Evolutionary conservation across 2,329 filamentous ascomycete species (phyloP), one percentile per base, ranked within the genome.

Genomic region (Pseudocercospora fijiensis): DNA sequence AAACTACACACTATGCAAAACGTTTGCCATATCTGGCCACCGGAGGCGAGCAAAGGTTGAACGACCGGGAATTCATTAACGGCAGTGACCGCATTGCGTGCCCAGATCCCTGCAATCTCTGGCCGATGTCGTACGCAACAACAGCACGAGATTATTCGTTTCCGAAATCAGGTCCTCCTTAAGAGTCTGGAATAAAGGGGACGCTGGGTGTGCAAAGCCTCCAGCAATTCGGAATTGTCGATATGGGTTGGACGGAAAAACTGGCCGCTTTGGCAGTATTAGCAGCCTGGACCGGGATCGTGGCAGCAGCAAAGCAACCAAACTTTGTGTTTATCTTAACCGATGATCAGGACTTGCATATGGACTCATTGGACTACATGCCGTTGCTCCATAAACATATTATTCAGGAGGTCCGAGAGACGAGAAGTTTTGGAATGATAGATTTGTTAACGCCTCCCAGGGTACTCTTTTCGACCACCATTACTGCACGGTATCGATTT

Each of bases 241-340:
- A 13, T 16, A 52, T 52, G 49, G 16, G 49, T 8, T 52, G 20
- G 49, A 27, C 49, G 24, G 10, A n/a, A 1, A 52, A 3, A 2
- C 3, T 52, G 24, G 24, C 49, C 20, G 49, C 24, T 6, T 64
- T 52, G 11, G 68, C 63, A 5, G 22, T 52, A 8, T 68, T 62
- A 4, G 22, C 49, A 41, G 24, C 58, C 22, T 60, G 16, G 47
- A 41, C 49, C 7, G 11, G 28, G 13, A 22, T 28, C 24, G 26
- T 24, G 18, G 47, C 27, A 16, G 56, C 58, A 47, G 27, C 27
- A 27, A 67, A 63, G 24, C 64, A 60, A 77, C 73, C 72, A 3
- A 90, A 90, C 67, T 83, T 90, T 49, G 78, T 90, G 13, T 87
- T 90, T 69, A 85, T 90, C 61, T 78, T 90, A 37, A 87, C 86